Base-by-base conservation (phyloP, 2,329 filamentous ascomycete species). In the Xylaria polymorpha region DNA sequence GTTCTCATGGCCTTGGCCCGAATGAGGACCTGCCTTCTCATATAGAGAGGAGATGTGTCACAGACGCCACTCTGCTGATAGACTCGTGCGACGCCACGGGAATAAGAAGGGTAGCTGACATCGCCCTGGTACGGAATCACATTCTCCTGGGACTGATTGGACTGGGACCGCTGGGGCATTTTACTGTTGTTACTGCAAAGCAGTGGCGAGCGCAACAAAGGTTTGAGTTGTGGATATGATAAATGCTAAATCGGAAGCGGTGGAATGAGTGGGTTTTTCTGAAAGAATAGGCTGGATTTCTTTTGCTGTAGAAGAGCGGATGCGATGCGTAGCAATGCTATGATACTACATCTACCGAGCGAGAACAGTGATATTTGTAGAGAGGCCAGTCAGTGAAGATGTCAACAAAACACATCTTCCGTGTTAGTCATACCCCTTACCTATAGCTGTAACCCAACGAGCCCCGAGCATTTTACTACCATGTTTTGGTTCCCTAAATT, bases 61-160 rank as follows among this genome's bases (percentile, higher is more conserved):
- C 29, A 51, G 15, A 29, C 22, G 14, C 48, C 48, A n/a, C 22
- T 18, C 14, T 51, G 12, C 32, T 14, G 20, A 32, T 51, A 51
- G 15, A 32, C 48, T 7, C 29, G 6, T 10, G 48, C 48, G 29
- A 51, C 48, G 25, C 48, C 48, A 25, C 22, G 22, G 48, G 48
- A 51, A 15, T 29, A 29, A 14, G 48, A 51, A 32, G 48, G 48
- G 15, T 51, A 51, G 14, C 48, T 51, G 48, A 51, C 29, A n/a
- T 12, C 12, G 10, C 48, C 48, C 29, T 51, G 48, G 6, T 51
- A 51, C 4, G 48, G 48, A 51, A 22, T 22, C 35, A 4, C 3
- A 8, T 37, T 8, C 35, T 37, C 3, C 35, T 37, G 35, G 7
- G 35, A 37, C 1, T n/a, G n/a, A n/a, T n/a, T n/a, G n/a, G n/a